Percentiles rank a stretch among this genome's conserved stretches.
Evolutionary conservation across 257 asterid species (phyloP).

Genomic region (Plectranthus barbatus): DNA sequence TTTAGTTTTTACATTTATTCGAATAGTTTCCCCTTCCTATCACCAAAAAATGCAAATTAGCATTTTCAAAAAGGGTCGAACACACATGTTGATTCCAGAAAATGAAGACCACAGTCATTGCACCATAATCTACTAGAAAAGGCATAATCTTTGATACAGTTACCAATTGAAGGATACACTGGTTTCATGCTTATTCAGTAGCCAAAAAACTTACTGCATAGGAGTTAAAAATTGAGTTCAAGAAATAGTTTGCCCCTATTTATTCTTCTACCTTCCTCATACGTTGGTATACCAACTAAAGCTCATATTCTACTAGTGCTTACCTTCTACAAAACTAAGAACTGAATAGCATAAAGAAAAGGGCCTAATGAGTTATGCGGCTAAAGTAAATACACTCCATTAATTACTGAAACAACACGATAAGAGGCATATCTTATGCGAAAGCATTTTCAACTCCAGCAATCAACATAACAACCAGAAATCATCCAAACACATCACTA

Average conservation of each 20-base stretch:
- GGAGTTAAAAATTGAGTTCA: not conserved
- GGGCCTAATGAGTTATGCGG: no score
- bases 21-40: constrained; percentile 96
- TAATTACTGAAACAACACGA: not conserved
- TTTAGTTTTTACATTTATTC: constrained; percentile 83
- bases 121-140: not conserved
- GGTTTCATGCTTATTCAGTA: not conserved
- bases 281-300: not conserved
- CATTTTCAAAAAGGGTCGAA: not conserved
- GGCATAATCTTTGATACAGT: not conserved
- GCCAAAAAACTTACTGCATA: not conserved
- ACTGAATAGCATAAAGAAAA: no score
- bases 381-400: not conserved
- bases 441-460: not conserved
- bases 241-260: not conserved
- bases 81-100: not conserved
- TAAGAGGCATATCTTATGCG: not conserved
- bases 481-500: no score
- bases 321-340: not conserved
- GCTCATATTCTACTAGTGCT: not conserved
- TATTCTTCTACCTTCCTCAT: not conserved
- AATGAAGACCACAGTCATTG: not conserved
- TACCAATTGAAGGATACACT: not conserved
- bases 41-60: constrained; percentile 3
- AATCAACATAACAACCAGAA: not conserved